These are phyloP conservation scores for Raffaelea ambrosiae DNA, from an alignment of 2,329 filamentous ascomycete genomes.

Conservation along the genomic window DNA sequence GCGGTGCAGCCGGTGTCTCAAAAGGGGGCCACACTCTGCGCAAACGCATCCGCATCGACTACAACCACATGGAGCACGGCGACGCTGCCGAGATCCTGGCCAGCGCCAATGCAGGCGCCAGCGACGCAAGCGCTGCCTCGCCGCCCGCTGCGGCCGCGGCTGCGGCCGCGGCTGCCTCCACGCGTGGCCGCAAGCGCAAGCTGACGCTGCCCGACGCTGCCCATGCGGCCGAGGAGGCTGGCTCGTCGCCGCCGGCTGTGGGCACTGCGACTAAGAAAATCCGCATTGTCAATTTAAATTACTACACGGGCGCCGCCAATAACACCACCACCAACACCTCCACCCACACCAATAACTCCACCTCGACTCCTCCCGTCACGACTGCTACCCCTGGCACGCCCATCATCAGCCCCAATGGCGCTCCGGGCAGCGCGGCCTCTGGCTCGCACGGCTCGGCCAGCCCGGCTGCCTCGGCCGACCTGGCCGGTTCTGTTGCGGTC, in stretches of 20 bases:
- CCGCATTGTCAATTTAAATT: conserved; percentile 19
- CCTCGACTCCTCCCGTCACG: background rate
- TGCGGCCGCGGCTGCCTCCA: too few species aligned
- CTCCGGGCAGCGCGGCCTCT: background rate
- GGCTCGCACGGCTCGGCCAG: background rate
- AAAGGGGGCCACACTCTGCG: conserved; percentile 52
- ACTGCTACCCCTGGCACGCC: background rate
- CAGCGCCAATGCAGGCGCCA: background rate
- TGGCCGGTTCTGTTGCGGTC: background rate
- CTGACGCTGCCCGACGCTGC: conserved; percentile 23
- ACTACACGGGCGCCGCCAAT: background rate
- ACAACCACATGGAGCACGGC: conserved; percentile 46
- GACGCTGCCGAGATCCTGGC: conserved; percentile 17
- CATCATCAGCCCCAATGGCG: background rate
- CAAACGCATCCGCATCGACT: conserved; percentile 48
- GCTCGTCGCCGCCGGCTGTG: conserved; percentile 14
- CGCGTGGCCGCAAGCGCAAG: conserved; percentile 23
- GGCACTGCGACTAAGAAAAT: conserved; percentile 24
- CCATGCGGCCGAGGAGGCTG: conserved; percentile 17
- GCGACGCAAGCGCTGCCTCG: conserved; percentile 11
- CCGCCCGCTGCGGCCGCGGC: too few species aligned
- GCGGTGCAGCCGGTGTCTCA: conserved; percentile 38
- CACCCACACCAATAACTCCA: background rate
- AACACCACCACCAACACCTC: background rate
- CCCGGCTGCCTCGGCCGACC: background rate